Evolutionary conservation across 495 filamentous ascomycete species (phyloP).

Genomic region (Friedmanniomyces simplex): DNA sequence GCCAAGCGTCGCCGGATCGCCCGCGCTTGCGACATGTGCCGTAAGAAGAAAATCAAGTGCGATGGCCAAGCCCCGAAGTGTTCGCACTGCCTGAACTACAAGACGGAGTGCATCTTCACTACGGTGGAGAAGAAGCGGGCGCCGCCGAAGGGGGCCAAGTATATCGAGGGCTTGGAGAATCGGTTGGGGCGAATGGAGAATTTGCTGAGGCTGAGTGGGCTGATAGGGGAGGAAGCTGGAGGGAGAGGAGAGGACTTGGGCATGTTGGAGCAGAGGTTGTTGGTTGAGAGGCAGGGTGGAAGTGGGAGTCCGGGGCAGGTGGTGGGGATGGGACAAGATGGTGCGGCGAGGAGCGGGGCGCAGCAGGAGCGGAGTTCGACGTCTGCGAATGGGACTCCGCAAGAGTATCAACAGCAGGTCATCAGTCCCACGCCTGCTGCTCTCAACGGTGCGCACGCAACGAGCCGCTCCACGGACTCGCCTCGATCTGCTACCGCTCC

Average conservation of each 20-base stretch:
- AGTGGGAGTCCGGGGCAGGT: constrained; percentile 21
- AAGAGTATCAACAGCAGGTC: not conserved
- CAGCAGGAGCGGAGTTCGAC: not conserved
- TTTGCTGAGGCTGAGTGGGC: constrained; percentile 72
- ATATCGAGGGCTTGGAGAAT: constrained; percentile 96
- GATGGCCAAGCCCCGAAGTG: constrained; percentile 94
- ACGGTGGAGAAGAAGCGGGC: constrained; percentile 98
- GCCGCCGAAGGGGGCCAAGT: constrained; percentile 96
- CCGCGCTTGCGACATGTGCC: constrained; percentile 95
- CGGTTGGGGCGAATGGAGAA: constrained; percentile 89
- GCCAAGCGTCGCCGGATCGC: constrained; percentile 90
- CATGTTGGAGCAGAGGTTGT: constrained; percentile 70
- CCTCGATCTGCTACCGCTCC: not conserved
- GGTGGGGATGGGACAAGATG: not conserved
- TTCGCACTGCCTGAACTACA: constrained; percentile 95
- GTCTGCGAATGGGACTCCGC: constrained; percentile 8
- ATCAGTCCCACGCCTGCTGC: not conserved
- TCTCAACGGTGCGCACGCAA: no score
- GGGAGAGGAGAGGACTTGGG: constrained; percentile 74
- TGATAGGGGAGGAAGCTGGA: constrained; percentile 78
- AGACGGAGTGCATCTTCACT: constrained; percentile 94
- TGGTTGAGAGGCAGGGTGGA: constrained; percentile 52
- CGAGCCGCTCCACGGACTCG: not conserved
- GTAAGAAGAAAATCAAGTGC: constrained; percentile 99
- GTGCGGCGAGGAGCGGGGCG: not conserved